A percentile compares a stretch with the other conserved stretches of the same genome.
Conservation (phyloP, 2,329 filamentous ascomycete genomes). For the Fusarium protoensiforme region DNA sequence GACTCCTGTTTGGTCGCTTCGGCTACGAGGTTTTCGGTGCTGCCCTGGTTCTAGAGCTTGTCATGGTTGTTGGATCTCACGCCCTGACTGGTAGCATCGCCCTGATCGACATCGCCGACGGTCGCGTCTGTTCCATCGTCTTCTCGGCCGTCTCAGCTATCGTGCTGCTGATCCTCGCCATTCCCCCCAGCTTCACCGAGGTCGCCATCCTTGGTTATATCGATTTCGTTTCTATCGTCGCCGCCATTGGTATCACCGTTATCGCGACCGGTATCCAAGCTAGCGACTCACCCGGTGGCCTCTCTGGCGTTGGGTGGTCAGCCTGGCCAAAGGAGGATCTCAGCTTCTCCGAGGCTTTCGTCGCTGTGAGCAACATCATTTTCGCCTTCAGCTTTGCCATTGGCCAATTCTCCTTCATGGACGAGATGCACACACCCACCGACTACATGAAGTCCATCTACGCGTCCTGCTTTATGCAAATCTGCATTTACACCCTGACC, state of each 20-base stretch:
- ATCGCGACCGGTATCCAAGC: constrained; percentile 68
- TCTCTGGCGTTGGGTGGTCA: constrained; percentile 52
- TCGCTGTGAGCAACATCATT: constrained; percentile 70
- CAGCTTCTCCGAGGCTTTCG: constrained; percentile 65
- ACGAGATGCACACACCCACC: constrained; percentile 36
- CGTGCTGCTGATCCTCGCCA: constrained; percentile 57
- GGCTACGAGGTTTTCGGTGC: constrained; percentile 71
- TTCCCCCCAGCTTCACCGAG: constrained; percentile 58
- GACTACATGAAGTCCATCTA: constrained; percentile 64
- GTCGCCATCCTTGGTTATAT: constrained; percentile 37
- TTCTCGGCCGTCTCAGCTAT: constrained; percentile 59
- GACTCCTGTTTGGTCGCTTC: constrained; percentile 68
- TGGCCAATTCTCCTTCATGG: constrained; percentile 37
- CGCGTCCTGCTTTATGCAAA: constrained; percentile 71
- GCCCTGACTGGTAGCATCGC: constrained; percentile 76
- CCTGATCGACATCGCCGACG: constrained; percentile 70
- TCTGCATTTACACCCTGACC: constrained; percentile 73
- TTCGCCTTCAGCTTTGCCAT: constrained; percentile 39
- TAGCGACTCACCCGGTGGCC: constrained; percentile 44
- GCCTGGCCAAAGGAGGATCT: constrained; percentile 58
- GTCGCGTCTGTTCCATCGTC: constrained; percentile 50
- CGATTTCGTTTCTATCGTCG: constrained; percentile 70
- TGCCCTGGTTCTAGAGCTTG: constrained; percentile 71
- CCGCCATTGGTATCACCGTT: constrained; percentile 68
- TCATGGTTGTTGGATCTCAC: constrained; percentile 79